Percentiles rank a stretch among this genome's conserved stretches.
Evolutionary conservation across 768 basidiomycete species (phyloP).

Genomic region (Lentinula edodes): DNA sequence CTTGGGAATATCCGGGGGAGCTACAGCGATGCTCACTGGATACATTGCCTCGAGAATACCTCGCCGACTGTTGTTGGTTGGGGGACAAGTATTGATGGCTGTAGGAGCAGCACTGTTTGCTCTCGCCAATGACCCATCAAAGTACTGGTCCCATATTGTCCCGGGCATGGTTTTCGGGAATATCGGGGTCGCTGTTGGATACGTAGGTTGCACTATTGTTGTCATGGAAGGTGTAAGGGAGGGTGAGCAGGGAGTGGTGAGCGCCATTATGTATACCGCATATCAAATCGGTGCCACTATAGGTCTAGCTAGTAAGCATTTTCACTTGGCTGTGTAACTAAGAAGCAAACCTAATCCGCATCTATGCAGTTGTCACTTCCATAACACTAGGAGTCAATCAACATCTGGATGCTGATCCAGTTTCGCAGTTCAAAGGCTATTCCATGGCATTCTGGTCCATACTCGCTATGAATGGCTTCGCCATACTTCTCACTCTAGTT

Average conservation of each 20-base stretch:
- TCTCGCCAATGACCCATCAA: slow-evolving; percentile 26
- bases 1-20: slow-evolving; percentile 1
- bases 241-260: slow-evolving; percentile 6
- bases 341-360: background rate
- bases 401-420: background rate
- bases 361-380: background rate
- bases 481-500: background rate
- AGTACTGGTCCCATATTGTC: slow-evolving; percentile 40
- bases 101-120: slow-evolving; percentile 34
- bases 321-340: background rate
- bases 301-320: slow-evolving; percentile 2
- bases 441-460: background rate
- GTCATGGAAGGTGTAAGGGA: slow-evolving; percentile 4
- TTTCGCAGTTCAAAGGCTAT: background rate
- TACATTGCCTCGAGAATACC: background rate
- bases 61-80: slow-evolving; percentile 24
- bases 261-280: slow-evolving; percentile 7
- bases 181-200: slow-evolving; percentile 35
- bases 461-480: background rate
- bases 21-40: slow-evolving; percentile 4
- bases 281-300: slow-evolving; percentile 7
- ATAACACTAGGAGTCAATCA: background rate
- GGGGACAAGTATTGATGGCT: slow-evolving; percentile 28
- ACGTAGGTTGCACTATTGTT: slow-evolving; percentile 14
- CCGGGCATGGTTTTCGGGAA: slow-evolving; percentile 43